Base-by-base conservation (phyloP, 768 basidiomycete genomes). In the Daedaleopsis nitida region DNA sequence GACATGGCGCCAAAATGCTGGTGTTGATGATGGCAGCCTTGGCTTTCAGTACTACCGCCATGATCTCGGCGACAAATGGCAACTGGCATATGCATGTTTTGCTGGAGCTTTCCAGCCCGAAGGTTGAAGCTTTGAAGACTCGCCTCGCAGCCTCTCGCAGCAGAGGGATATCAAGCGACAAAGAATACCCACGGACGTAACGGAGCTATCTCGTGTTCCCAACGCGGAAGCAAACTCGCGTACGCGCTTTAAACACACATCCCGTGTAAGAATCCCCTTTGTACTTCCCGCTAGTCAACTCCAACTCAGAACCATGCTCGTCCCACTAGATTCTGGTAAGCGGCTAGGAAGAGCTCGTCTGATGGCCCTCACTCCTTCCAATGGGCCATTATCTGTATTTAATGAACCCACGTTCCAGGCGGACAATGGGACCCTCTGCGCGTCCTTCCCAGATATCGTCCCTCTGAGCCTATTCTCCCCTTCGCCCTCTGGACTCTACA, bases 241-340 rank as follows among this genome's bases (percentile, higher is more conserved):
- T 38, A 63, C 57, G 57, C 62, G 57, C 27, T 34, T 48, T 53
- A 64, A 59, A 58, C 47, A 24, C 34, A 51, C 39, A 42, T 48
- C 63, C 66, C 43, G 38, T 47, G 61, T 60, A 57, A 65, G 66
- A 43, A 54, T 45, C 47, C 35, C 59, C 60, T 63, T 67, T 67
- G 44, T 64, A 27, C 19, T 59, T 49, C 50, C 42, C 42, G 13
- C 10, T 16, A 27, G 24, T 38, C 27, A 27, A 19, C 38, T 38
- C 55, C 10, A 24, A 44, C 32, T 27, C 10, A 39, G 55, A 19
- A 42, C 32, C 34, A 8, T 38, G 16, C 42, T n/a, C 42, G n/a
- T 16, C 44, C 54, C 51, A 52, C 37, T 52, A 52, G 32, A 24
- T n/a, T 52, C 12, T 34, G 5, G 45, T 17, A 47, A 5, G 47